These are phyloP conservation scores for Ascochyta clinopodiicola DNA, from an alignment of 2,329 filamentous ascomycete genomes.

Conservation along the genomic window DNA sequence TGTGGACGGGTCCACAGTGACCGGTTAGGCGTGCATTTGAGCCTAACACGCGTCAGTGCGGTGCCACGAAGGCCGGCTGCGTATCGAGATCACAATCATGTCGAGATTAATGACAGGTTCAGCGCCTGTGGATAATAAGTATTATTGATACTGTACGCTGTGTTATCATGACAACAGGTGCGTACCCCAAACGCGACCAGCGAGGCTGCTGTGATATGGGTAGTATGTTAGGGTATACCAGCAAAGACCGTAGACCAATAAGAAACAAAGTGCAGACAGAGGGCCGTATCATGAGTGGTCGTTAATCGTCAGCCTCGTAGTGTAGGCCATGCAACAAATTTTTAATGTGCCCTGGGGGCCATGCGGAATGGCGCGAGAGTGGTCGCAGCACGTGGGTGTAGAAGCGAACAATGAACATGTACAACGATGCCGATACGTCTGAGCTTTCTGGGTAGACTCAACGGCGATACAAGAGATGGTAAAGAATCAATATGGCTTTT, in stretches of 20 bases:
- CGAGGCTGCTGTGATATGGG: neutral
- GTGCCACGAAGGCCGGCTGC: neutral
- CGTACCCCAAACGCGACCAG: neutral
- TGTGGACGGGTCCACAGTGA: constrained; percentile 9
- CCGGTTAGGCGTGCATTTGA: constrained; percentile 7
- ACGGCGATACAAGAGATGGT: neutral
- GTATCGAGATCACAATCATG: no score
- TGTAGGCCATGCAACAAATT: constrained; percentile 6
- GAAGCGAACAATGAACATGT: neutral
- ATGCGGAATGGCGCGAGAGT: neutral
- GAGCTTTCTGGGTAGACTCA: no score
- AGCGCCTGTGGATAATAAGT: neutral
- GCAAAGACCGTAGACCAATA: neutral
- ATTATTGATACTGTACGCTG: constrained; percentile 2
- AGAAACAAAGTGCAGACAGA: neutral
- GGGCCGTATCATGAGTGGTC: constrained; percentile 3
- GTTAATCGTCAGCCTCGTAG: constrained; percentile 6
- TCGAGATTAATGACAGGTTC: no score
- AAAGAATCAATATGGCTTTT: constrained; percentile 4
- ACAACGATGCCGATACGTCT: neutral
- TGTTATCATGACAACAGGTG: neutral
- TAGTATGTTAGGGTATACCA: neutral
- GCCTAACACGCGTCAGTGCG: neutral
- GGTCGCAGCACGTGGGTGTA: neutral
- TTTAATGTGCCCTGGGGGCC: neutral